Percentiles rank a stretch among this genome's conserved stretches.
Evolutionary conservation across 1,284 basidiomycete genomes (phyloP).

Genomic region (Cryptococcus neoformans): DNA sequence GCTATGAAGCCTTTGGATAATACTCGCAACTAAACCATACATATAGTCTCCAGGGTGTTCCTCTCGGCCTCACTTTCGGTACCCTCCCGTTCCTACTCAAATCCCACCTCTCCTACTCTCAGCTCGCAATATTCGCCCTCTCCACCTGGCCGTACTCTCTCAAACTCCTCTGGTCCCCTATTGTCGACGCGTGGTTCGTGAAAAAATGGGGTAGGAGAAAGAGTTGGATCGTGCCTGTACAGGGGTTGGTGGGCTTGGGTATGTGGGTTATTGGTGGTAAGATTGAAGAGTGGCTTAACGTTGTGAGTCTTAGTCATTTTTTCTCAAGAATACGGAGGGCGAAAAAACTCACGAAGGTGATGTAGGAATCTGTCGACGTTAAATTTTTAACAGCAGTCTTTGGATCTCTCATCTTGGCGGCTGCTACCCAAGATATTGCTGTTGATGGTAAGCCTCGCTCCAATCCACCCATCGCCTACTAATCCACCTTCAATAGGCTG

Average conservation of each 20-base stretch:
- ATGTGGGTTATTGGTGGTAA: conserved; percentile 85
- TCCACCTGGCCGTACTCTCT: conserved; percentile 96
- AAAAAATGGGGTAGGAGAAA: conserved; percentile 75
- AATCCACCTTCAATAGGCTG: conserved; percentile 59
- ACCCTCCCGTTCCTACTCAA: conserved; percentile 96
- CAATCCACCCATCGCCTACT: conserved; percentile 1
- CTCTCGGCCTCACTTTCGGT: conserved; percentile 70
- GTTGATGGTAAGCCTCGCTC: conserved; percentile 68
- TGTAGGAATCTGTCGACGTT: conserved; percentile 76
- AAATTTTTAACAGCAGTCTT: conserved; percentile 80
- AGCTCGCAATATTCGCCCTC: conserved; percentile 91
- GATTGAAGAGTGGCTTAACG: conserved; percentile 74
- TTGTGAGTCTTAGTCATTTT: conserved; percentile 53
- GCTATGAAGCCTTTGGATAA: not conserved
- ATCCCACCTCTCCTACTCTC: conserved; percentile 92
- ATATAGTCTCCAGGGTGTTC: conserved; percentile 76
- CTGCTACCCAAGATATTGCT: conserved; percentile 98
- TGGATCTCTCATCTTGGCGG: conserved; percentile 87
- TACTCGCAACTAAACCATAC: not conserved
- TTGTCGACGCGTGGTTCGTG: conserved; percentile 90
- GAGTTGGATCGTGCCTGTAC: conserved; percentile 99
- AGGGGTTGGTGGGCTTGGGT: conserved; percentile 79
- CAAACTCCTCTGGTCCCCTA: conserved; percentile 96
- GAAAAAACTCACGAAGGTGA: too few relatives aligned
- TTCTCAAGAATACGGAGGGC: not conserved